phyloP scores from a whole-genome alignment of 441 rosid genomes.

The Brassica balearica region DNA sequence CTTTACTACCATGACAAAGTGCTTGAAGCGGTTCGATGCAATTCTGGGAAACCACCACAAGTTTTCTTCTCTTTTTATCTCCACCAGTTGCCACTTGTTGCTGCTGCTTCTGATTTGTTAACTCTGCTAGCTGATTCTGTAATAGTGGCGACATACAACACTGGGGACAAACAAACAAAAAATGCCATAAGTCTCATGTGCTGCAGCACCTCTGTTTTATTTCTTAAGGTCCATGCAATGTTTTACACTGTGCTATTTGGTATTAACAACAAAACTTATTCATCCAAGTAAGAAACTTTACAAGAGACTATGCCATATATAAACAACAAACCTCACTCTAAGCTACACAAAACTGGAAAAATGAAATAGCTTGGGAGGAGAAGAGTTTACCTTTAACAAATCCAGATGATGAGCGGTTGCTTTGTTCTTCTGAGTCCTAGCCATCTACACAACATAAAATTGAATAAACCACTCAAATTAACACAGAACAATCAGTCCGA shows the following conservation, averaged over 20 bases:
- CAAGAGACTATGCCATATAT: background rate
- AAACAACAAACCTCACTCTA: background rate
- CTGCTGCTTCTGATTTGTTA: constrained; percentile 55
- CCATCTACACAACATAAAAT: constrained; percentile 4
- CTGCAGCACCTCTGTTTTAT: background rate
- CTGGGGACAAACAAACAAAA: constrained; percentile 47
- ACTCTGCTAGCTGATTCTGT: constrained; percentile 81
- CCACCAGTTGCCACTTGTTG: constrained; percentile 40
- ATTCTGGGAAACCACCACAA: constrained; percentile 84
- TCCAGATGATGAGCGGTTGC: background rate
- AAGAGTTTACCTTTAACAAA: background rate
- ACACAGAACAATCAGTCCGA: background rate
- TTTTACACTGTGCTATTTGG: background rate
- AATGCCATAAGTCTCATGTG: background rate
- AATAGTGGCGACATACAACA: constrained; percentile 75
- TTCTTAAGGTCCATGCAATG: constrained; percentile 9
- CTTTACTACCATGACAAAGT: constrained; percentile 70
- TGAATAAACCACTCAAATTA: constrained; percentile 4
- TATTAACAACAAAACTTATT: background rate
- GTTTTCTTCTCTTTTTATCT: constrained; percentile 62
- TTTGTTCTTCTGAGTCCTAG: background rate
- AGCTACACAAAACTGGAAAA: constrained; percentile 4
- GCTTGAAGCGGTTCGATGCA: constrained; percentile 94
- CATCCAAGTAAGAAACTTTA: background rate
- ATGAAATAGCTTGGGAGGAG: background rate